Conservation (phyloP, 352 stramenopile genomes). For the Phytophthora citrophthora region DNA sequence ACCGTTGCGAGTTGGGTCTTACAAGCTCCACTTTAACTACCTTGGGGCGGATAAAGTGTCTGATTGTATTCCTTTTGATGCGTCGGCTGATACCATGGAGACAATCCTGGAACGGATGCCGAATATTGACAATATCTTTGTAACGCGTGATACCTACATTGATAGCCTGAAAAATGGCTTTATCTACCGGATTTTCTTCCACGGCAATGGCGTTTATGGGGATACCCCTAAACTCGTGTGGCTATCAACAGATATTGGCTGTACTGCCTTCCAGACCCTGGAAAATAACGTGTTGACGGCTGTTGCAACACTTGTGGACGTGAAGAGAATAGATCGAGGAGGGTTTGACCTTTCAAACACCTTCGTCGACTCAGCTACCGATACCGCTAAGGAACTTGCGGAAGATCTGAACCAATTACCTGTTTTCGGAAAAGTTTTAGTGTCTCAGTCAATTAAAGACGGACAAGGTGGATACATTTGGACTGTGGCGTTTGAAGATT, state of each 20-base stretch:
- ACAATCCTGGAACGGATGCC: constrained; percentile 53
- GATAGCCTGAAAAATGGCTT: constrained; percentile 53
- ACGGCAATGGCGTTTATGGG: constrained; percentile 68
- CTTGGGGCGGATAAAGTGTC: constrained; percentile 42
- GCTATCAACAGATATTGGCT: constrained; percentile 24
- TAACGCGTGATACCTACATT: constrained; percentile 50
- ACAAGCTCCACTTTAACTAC: constrained; percentile 56
- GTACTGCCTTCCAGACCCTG: constrained; percentile 62
- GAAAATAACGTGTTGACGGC: constrained; percentile 68
- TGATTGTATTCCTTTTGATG: constrained; percentile 73
- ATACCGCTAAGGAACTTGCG: constrained; percentile 53
- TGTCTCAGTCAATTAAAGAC: constrained; percentile 67
- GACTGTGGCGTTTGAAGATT: constrained; percentile 79
- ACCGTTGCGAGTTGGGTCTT: constrained; percentile 63
- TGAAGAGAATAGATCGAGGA: constrained; percentile 50
- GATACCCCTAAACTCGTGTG: constrained; percentile 34
- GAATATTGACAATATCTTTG: constrained; percentile 82
- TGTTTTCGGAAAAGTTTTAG: constrained; percentile 69
- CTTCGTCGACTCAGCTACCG: constrained; percentile 51
- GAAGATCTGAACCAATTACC: constrained; percentile 60
- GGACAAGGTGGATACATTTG: constrained; percentile 77
- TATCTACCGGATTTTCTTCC: constrained; percentile 77
- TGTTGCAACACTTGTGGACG: constrained; percentile 15
- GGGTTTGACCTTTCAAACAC: constrained; percentile 51
- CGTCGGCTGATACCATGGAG: constrained; percentile 55